Percentiles rank a stretch among this genome's conserved stretches.
phyloP scores from a whole-genome alignment of 2,329 filamentous ascomycete genomes.

The Xylaria sp. region DNA sequence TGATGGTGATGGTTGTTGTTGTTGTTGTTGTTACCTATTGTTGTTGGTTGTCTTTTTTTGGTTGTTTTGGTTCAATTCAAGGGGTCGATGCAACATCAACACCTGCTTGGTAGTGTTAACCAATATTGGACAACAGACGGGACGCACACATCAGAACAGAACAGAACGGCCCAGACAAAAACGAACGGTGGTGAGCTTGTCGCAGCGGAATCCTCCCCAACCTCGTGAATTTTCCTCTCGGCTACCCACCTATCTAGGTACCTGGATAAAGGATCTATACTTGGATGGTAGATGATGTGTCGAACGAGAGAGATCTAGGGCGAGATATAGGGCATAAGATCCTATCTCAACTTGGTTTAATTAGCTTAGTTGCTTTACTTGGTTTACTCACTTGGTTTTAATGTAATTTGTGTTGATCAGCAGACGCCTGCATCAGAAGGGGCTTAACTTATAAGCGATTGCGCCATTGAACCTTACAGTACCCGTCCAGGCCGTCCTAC shows the following conservation, averaged over 20 bases:
- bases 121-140: not conserved
- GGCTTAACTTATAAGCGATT: constrained; percentile 5
- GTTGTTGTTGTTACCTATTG: constrained; percentile 3
- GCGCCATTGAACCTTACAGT: constrained; percentile 20
- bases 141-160: not conserved
- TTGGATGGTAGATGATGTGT: too few species aligned
- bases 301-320: constrained; percentile 2
- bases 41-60: not conserved
- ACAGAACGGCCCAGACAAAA: too few species aligned
- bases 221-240: constrained; percentile 16
- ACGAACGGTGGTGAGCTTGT: not conserved
- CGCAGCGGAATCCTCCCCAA: constrained; percentile 13
- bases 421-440: constrained; percentile 1
- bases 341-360: constrained; percentile 5
- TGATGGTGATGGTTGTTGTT: not conserved
- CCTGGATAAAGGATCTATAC: too few species aligned
- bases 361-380: not conserved
- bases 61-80: constrained; percentile 18
- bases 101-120: not conserved
- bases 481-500: not conserved
- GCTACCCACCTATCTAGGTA: not conserved
- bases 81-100: constrained; percentile 18
- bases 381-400: too few species aligned
- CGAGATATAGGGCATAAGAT: too few species aligned
- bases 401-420: constrained; percentile 16